Evolutionary conservation across 768 basidiomycete species (phyloP), one percentile per base, ranked within the genome.

Genomic region (Lentinula detonsa): DNA sequence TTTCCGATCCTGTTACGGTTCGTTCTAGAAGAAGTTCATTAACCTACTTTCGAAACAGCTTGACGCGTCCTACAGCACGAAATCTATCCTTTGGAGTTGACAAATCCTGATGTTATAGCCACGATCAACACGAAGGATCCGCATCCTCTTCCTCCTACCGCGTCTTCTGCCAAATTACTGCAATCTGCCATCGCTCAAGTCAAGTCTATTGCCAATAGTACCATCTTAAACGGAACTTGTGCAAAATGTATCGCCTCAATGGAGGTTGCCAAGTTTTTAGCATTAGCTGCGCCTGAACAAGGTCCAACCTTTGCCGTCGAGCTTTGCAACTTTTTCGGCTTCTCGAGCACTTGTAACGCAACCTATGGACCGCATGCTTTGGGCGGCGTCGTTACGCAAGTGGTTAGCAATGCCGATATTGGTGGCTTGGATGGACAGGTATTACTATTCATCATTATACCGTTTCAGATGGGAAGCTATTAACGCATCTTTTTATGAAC

Each of bases 371-470:
- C 72, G 6, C 70, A 76, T 57, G 78, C 76, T 4, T 68, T 84
- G 16, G 89, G 90, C 0, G 72, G 85, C 3, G 76, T 87, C 33
- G 69, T 90, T 61, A 88, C 90, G 0, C 90, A 91, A 70, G 87
- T 91, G 10, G 63, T 86, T 42, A 83, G 87, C 10, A 86, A 85
- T 63, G 86, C 88, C 6, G 82, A 91, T 66, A 83, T 86, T 2
- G 84, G 83, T 11, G 87, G 88, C 5, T 84, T 83, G 59, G 90
- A 91, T 65, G 90, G 90, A 13, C 86, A 88, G 78, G 86, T 87
- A 64, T 68, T 31, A 51, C 54, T 64, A 3, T 49, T 37, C 56
- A 21, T 11, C 5, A 23, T 54, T 39, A 53, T 49, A 57, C 15
- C 28, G 28, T 28, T 28, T 28, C 28, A 28, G 28, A 28, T 28